These are phyloP conservation scores for Papiliotrema flavescens DNA, from an alignment of 1,284 basidiomycete species.

Conservation along the genomic window DNA sequence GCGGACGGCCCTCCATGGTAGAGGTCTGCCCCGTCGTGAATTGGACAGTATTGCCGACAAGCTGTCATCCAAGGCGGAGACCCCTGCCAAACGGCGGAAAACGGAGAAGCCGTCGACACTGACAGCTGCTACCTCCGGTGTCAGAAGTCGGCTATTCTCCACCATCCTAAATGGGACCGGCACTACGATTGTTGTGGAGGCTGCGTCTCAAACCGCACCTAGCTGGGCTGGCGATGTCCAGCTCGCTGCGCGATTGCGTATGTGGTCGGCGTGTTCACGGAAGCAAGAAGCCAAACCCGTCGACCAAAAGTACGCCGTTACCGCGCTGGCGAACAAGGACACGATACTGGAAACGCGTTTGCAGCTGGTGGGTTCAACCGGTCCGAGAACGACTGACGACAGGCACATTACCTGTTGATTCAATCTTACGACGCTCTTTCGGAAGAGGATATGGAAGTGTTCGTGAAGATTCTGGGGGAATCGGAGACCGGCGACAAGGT, in stretches of 20 bases:
- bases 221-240: constrained; percentile 2
- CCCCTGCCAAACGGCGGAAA: neutral
- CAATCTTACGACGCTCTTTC: neutral
- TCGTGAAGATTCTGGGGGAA: no score
- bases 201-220: no score
- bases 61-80: neutral
- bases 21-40: neutral
- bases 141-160: neutral
- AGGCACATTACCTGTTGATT: neutral
- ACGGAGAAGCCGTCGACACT: no score
- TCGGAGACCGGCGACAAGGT: no score
- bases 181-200: no score
- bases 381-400: neutral
- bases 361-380: neutral
- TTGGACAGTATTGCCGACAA: neutral
- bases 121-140: neutral
- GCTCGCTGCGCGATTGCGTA: constrained; percentile 1
- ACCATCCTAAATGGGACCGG: no score
- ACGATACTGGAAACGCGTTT: neutral
- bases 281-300: neutral
- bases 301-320: neutral
- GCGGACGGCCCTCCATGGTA: neutral
- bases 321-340: neutral
- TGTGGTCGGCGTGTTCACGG: neutral
- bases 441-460: neutral